phyloP scores from a whole-genome alignment of 805 yeast species.

The Isabelozyma pseudorhagii region DNA sequence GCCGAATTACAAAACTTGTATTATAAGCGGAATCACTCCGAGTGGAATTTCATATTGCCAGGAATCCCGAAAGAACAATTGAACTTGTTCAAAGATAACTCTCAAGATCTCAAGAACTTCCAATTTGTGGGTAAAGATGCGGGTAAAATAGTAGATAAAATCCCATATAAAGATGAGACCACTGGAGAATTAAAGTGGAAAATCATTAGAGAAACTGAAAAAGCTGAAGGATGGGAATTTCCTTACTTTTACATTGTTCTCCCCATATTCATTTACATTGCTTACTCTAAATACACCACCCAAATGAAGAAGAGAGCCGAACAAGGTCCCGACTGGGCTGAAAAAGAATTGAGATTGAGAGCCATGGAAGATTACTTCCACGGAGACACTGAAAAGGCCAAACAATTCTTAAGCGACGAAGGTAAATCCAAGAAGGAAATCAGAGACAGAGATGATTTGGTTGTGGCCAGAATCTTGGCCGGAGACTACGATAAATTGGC shows the following conservation, averaged over 20 bases:
- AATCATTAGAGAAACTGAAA: conserved; percentile 66
- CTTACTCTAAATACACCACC: conserved; percentile 46
- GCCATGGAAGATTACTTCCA: conserved; percentile 61
- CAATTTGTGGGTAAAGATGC: conserved; percentile 47
- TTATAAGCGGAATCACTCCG: conserved; percentile 52
- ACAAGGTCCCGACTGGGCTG: conserved; percentile 73
- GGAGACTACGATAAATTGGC: conserved; percentile 80
- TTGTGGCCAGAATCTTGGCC: conserved; percentile 74
- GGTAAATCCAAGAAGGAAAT: conserved; percentile 55
- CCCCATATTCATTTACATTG: conserved; percentile 62
- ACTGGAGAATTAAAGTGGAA: conserved; percentile 81
- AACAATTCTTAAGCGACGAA: conserved; percentile 50
- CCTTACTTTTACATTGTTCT: conserved; percentile 68
- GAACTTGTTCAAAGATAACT: conserved; percentile 56
- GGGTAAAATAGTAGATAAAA: conserved; percentile 71
- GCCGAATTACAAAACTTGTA: conserved; percentile 67
- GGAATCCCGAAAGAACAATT: conserved; percentile 54
- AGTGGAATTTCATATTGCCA: conserved; percentile 43
- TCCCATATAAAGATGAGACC: conserved; percentile 75
- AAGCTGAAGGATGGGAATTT: conserved; percentile 82
- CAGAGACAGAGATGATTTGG: conserved; percentile 68
- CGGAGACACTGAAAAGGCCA: conserved; percentile 49
- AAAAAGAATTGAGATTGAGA: conserved; percentile 75
- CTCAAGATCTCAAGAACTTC: conserved; percentile 55
- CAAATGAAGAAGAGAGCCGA: conserved; percentile 38